Conservation (phyloP, 1,139 yeast species). For the Arxiozyma telluris region DNA sequence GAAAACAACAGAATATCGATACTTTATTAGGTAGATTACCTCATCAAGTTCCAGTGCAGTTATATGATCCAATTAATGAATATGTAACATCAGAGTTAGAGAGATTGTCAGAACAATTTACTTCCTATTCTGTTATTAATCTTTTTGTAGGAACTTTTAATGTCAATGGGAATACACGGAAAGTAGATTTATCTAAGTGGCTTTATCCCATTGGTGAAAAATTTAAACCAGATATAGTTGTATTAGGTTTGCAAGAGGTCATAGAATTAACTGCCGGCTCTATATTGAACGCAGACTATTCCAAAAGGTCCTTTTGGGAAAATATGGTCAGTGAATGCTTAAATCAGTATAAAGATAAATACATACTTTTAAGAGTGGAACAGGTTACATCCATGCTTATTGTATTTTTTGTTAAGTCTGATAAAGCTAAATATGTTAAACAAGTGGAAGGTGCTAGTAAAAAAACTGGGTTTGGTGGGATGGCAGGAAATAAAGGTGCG, state of each 20-base stretch:
- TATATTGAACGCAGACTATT: constrained; percentile 57
- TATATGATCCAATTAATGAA: constrained; percentile 86
- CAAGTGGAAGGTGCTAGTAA: constrained; percentile 70
- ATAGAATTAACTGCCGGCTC: constrained; percentile 89
- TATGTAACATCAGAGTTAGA: constrained; percentile 61
- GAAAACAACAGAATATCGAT: constrained; percentile 82
- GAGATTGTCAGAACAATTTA: constrained; percentile 44
- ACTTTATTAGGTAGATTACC: constrained; percentile 71
- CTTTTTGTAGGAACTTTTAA: constrained; percentile 83
- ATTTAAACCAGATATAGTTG: constrained; percentile 54
- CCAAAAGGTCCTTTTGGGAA: constrained; percentile 61
- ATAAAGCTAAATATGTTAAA: constrained; percentile 45
- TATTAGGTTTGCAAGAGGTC: constrained; percentile 87
- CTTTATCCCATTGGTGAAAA: constrained; percentile 60
- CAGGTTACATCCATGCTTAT: constrained; percentile 80
- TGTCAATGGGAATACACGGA: constrained; percentile 58
- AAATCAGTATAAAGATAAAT: constrained; percentile 42
- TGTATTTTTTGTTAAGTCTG: constrained; percentile 55
- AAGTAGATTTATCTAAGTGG: constrained; percentile 63
- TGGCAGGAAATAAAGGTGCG: constrained; percentile 95
- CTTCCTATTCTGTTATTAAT: constrained; percentile 49
- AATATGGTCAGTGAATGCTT: constrained; percentile 46
- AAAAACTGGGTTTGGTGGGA: constrained; percentile 92
- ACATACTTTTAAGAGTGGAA: constrained; percentile 67
- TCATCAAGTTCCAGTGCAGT: constrained; percentile 57